Base-by-base conservation (phyloP, 495 filamentous ascomycete genomes). In the Xylaria castorea region DNA sequence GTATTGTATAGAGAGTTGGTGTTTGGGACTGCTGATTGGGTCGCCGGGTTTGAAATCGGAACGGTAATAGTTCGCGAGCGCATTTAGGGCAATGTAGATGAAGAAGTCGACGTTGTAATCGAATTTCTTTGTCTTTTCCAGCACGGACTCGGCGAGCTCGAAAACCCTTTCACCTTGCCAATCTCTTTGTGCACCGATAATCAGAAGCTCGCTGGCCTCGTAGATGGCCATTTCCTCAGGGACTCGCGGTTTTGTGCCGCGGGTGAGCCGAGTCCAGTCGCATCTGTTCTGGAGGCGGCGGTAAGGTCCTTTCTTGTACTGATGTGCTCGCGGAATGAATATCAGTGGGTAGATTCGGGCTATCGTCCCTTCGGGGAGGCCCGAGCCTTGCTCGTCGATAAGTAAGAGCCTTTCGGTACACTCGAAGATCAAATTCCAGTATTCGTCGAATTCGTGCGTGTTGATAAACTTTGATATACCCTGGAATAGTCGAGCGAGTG, bases 371-470 rank as follows among this genome's bases (percentile, higher is more conserved):
- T 75, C 60, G 2, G 78, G 78, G 20, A 79, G 73, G n/a, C 78
- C 78, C 6, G 76, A 64, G 38, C 77, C 63, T n/a, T 70, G 62
- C 66, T 79, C 78, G 34, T 76, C 78, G 38, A 79, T 70, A 14
- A 76, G 38, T 0, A 79, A 71, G 16, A 79, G 66, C 44, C 74
- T 76, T 66, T 79, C 78, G 3, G 76, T 78, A 65, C 78, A 79
- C 70, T 78, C 76, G 48, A 79, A 79, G 22, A 79, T 68, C 16
- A 79, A 71, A 67, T 78, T 71, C 78, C 78, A 79, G 57, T 75
- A 79, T 53, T 78, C 76, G 38, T 79, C 78, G 22, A 78, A 79
- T 6, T 78, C 78, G 71, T 79, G 76, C 0, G 78, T 75, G 44
- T 71, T 78, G 42, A 79, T 53, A 46, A 74, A 79, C 57, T 78